A percentile compares a stretch with the other conserved stretches of the same genome.
These are phyloP conservation scores for Aspergillus intermedius DNA, from an alignment of 2,329 filamentous ascomycete genomes.

Conservation along the genomic window DNA sequence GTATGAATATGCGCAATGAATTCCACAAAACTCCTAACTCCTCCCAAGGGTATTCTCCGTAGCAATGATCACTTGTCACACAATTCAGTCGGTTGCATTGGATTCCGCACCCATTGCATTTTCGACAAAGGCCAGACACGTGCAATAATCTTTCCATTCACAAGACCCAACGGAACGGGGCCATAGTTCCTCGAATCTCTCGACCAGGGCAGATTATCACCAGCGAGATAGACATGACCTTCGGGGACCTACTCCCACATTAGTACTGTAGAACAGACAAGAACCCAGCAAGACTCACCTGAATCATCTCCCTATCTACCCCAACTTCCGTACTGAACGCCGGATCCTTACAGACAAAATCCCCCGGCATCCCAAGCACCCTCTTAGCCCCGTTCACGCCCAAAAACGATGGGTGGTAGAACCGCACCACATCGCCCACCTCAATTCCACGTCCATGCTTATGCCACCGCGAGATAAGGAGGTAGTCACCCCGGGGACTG, in stretches of 20 bases:
- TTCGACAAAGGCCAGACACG: constrained; percentile 31
- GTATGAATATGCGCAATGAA: constrained; percentile 36
- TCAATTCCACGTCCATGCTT: constrained; percentile 59
- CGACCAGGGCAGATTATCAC: constrained; percentile 79
- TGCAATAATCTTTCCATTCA: constrained; percentile 74
- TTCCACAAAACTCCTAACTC: constrained; percentile 19
- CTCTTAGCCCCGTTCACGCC: constrained; percentile 66
- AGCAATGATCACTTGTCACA: constrained; percentile 5
- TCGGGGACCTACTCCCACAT: constrained; percentile 61
- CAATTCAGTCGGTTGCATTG: constrained; percentile 27
- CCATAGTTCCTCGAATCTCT: constrained; percentile 83
- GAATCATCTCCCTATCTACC: constrained; percentile 36
- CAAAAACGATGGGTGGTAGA: constrained; percentile 64
- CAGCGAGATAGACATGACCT: constrained; percentile 86
- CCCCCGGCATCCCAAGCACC: constrained; percentile 64
- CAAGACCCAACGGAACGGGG: constrained; percentile 74
- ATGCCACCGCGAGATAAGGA: constrained; percentile 62
- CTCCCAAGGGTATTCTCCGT: constrained; percentile 4
- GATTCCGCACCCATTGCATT: constrained; percentile 32
- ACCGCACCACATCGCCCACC: constrained; percentile 81
- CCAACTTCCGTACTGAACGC: constrained; percentile 28
- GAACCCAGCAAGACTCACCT: constrained; percentile 39
- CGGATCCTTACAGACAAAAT: constrained; percentile 45
- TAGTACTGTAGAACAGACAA: not conserved
- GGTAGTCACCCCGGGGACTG: constrained; percentile 57